Base-by-base conservation (phyloP, 306 rosid species). In the Rosa lucieae region DNA sequence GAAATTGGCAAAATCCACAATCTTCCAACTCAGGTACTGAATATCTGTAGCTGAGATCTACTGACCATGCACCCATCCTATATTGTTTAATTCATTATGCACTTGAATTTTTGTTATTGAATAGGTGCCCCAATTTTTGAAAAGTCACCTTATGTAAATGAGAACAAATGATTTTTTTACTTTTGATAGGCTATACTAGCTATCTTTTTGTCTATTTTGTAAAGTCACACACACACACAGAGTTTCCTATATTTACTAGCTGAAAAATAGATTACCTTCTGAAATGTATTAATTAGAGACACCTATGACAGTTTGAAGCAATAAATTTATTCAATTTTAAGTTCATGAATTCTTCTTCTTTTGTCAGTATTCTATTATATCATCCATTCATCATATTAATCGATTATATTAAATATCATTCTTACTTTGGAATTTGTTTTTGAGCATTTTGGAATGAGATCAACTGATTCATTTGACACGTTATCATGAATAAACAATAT, bases 1-100 rank as follows among this genome's bases (percentile, higher is more conserved):
- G 96, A 92, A 91, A 84, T 92, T 62, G 98, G 91, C 69, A 91
- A 78, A 84, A 82, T 85, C 39, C 94, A 91, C 80, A 92, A 92
- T 83, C 90, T 95, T 84, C 98, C 99, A 55, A 90, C 86, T 58
- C 98, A 95, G 98, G 98, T 91, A 87, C 62, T 17, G 59, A 12
- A 13, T 32, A 32, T 2, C 37, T 32, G 2, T 32, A 32, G 37
- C 55, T 49, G n/a, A 52, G 5, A 8, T 17, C 8, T 1, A 7
- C 21, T 2, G 29, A 72, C 56, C 10, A 3, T 68, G 21, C 1
- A 11, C 40, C 3, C 14, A 59, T 21, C 66, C 14, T 23, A 58
- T 8, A 21, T 23, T 58, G 8, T 58, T 9, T 58, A 58, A 9
- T 58, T 8, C 13, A n/a, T 58, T 58, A 61, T 0, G 39, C 39